A percentile compares a stretch with the other conserved stretches of the same genome.
These are phyloP conservation scores for Fusarium sp. DNA, from an alignment of 2,329 filamentous ascomycete genomes.

Conservation along the genomic window DNA sequence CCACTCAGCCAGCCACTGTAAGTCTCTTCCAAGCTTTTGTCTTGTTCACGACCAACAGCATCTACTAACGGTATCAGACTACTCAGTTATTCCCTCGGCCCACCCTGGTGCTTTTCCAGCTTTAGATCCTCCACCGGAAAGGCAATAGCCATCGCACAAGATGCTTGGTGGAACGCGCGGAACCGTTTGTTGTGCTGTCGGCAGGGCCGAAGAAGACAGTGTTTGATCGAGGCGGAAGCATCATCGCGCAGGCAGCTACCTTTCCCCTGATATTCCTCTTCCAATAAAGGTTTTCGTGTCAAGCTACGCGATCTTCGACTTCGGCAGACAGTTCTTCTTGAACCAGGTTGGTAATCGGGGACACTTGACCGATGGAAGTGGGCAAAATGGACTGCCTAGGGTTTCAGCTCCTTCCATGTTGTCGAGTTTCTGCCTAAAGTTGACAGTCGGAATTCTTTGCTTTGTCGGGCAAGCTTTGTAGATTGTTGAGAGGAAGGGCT, in stretches of 20 bases:
- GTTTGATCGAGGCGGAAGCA: not conserved
- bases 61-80: not conserved
- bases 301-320: not conserved
- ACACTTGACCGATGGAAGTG: no score
- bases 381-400: no score
- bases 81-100: not conserved
- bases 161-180: not conserved
- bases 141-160: rapidly evolving
- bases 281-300: not conserved
- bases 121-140: not conserved
- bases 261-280: not conserved
- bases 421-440: no score
- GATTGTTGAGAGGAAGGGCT: no score
- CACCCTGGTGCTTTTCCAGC: not conserved
- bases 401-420: no score
- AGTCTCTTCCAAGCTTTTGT: not conserved
- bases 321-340: no score
- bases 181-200: not conserved
- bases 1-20: not conserved
- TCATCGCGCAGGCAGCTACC: no score
- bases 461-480: no score
- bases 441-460: no score
- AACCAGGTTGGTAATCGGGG: no score
- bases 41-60: not conserved
- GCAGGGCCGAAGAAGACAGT: not conserved